Base-by-base conservation (phyloP, 768 basidiomycete species). In the Boletus sensibilis region DNA sequence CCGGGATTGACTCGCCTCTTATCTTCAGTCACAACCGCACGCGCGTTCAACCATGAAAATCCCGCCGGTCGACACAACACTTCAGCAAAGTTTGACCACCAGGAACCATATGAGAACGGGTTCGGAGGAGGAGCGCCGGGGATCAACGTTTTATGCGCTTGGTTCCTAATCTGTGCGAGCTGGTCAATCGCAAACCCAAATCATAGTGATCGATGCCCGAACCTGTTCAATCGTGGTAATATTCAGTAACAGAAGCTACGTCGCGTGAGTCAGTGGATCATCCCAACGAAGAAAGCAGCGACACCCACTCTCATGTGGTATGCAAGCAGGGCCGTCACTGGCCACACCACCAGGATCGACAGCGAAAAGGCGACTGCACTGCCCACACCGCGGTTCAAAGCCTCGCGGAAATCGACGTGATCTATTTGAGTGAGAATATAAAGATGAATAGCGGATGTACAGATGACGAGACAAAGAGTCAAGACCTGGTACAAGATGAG, bases 151-250 rank as follows among this genome's bases (percentile, higher is more conserved):
- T 85, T 87, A 69, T 92, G 89, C 18, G 91, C 90, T 72, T 89
- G 86, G 61, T 88, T 91, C 56, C 94, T 85, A 62, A 96, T 93
- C 88, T 93, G 67, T 56, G 9, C 18, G 46, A 50, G 51, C 43
- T 41, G 49, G 52, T 61, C 46, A 62, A 43, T 44, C 40, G 42
- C 43, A 16, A 29, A 27, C 45, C 53, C 44, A 43, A 55, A 29
- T 53, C 45, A 40, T 37, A 54, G 42, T 20, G 40, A 61, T 66
- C 60, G 52, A 52, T 45, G 53, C 50, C 67, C 84, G 72, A 70
- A 90, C 89, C 82, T 94, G 92, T 75, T 98, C 95, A 58, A 98
- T 94, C n/a, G 94, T 98, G 10, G 95, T 97, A 35, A 93, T 80
- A 71, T 96, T 95, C 59, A 94, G 76, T 33, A 94, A 69, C 51